phyloP scores from a whole-genome alignment of 2,329 filamentous ascomycete species.

The Hymenoscyphus occultus region DNA sequence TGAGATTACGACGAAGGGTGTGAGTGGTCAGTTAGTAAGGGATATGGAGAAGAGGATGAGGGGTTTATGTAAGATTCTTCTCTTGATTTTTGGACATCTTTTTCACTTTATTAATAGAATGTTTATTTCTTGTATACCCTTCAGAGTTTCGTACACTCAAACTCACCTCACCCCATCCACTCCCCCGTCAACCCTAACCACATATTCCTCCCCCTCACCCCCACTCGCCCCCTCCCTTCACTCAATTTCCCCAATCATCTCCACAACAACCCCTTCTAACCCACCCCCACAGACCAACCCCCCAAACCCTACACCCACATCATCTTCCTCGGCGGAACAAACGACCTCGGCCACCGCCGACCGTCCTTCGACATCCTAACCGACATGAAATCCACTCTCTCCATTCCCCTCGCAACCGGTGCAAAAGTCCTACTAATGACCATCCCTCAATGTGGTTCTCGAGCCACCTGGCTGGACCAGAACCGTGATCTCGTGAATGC shows the following conservation, averaged over 20 bases:
- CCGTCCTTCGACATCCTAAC: conserved; percentile 44
- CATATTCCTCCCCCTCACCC: background rate
- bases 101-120: background rate
- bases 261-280: background rate
- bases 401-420: conserved; percentile 46
- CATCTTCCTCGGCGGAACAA: conserved; percentile 62
- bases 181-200: too few species aligned
- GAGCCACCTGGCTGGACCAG: conserved; percentile 34
- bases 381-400: conserved; percentile 47
- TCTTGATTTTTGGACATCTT: background rate
- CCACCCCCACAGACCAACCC: too few species aligned
- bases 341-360: conserved; percentile 51
- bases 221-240: background rate
- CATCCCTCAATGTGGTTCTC: conserved; percentile 49
- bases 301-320: conserved; percentile 50
- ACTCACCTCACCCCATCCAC: background rate
- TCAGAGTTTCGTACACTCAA: background rate
- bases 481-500: conserved; percentile 49
- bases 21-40: conserved; percentile 27
- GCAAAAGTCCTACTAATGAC: conserved; percentile 60
- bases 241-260: background rate
- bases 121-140: background rate
- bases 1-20: conserved; percentile 22
- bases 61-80: conserved; percentile 14
- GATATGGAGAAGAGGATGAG: conserved; percentile 19